These are phyloP conservation scores for Globisporangium paddicum DNA, from an alignment of 352 stramenopile genomes.

Conservation along the genomic window DNA sequence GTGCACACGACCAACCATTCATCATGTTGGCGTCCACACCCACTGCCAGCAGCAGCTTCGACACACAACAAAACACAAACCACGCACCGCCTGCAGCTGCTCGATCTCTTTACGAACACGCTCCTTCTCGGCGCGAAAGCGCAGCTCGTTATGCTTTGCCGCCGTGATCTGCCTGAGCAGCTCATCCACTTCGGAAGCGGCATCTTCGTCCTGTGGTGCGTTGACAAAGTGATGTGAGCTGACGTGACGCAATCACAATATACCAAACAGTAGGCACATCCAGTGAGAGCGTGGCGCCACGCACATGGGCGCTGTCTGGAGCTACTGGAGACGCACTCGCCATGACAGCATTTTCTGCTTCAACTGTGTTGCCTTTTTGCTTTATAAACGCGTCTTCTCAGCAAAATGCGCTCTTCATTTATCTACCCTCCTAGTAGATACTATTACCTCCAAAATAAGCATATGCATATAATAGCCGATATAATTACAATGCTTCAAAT, in stretches of 20 bases:
- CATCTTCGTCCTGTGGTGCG: constrained; percentile 17
- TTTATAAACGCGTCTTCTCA: constrained; percentile 1
- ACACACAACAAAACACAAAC: background rate
- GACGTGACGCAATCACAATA: background rate
- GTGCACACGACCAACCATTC: no score
- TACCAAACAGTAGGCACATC: background rate
- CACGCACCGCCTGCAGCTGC: constrained; percentile 33
- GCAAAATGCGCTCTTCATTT: background rate
- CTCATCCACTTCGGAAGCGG: constrained; percentile 36
- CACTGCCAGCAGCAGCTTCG: background rate
- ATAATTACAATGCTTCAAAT: background rate
- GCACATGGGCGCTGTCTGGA: background rate
- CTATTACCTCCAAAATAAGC: background rate
- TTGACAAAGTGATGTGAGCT: background rate
- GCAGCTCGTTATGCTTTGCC: constrained; percentile 59
- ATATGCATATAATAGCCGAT: no score
- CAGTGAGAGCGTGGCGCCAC: background rate
- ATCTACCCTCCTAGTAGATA: background rate
- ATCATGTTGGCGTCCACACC: no score
- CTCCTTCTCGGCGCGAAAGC: constrained; percentile 64
- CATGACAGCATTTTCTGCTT: background rate
- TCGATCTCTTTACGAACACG: constrained; percentile 50
- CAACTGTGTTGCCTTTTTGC: background rate
- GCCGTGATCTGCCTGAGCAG: constrained; percentile 46
- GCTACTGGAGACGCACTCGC: background rate